Percentiles rank a stretch among this genome's conserved stretches.
Conservation (phyloP, 148 eudicot species). For the Chenopodium album region DNA sequence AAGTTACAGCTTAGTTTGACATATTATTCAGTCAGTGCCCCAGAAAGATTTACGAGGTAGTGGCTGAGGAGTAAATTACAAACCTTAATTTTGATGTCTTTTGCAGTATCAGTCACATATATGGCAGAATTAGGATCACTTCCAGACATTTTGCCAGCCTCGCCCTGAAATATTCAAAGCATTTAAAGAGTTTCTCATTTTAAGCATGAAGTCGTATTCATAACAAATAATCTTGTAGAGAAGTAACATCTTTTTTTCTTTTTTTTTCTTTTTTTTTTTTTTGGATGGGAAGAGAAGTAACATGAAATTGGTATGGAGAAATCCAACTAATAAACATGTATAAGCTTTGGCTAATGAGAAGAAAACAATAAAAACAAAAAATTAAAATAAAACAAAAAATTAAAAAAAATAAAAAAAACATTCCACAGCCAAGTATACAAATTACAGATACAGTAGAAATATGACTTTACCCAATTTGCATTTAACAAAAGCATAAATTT, state of each 20-base stretch:
- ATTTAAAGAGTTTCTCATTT: slow-evolving; percentile 8
- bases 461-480: too few relatives aligned
- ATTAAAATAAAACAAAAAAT: too few relatives aligned
- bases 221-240: not conserved
- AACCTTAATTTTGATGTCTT: slow-evolving; percentile 88
- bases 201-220: not conserved
- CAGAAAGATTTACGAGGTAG: not conserved
- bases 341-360: too few relatives aligned
- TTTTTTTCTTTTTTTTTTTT: too few relatives aligned
- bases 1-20: not conserved
- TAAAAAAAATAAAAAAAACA: too few relatives aligned
- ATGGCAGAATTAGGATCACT: slow-evolving; percentile 98
- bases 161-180: slow-evolving; percentile 57
- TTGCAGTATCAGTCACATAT: slow-evolving; percentile 88
- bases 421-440: too few relatives aligned
- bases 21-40: not conserved
- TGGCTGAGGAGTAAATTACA: slow-evolving; percentile 5
- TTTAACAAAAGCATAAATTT: too few relatives aligned
- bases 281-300: not conserved
- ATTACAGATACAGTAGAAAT: too few relatives aligned
- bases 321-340: too few relatives aligned
- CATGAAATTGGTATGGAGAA: not conserved
- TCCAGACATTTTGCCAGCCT: slow-evolving; percentile 94
- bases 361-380: too few relatives aligned
- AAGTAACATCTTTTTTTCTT: not conserved